phyloP scores from a whole-genome alignment of 345 rosid genomes.

The Bruguiera parviflora region DNA sequence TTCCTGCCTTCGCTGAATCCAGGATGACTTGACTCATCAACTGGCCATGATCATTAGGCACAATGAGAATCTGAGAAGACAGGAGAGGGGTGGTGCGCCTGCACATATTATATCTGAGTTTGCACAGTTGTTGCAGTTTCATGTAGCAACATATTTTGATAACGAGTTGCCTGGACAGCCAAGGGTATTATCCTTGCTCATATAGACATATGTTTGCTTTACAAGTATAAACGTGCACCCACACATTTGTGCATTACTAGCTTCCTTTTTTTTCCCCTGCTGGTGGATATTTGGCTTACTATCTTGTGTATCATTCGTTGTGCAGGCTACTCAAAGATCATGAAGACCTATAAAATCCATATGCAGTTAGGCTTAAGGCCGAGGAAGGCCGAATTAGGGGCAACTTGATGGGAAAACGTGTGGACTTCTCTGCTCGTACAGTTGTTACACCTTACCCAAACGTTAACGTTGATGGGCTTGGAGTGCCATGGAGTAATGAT shows the following conservation, averaged over 20 bases:
- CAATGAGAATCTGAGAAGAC: slow-evolving; percentile 81
- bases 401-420: slow-evolving; percentile 95
- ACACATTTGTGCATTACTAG: background rate
- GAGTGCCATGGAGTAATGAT: slow-evolving; percentile 98
- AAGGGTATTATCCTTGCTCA: slow-evolving; percentile 48
- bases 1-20: slow-evolving; percentile 26
- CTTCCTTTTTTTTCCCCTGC: no score
- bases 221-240: background rate
- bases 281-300: slow-evolving; percentile 3
- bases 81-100: slow-evolving; percentile 94
- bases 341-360: slow-evolving; percentile 97
- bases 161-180: slow-evolving; percentile 98
- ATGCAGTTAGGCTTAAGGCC: slow-evolving; percentile 91
- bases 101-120: slow-evolving; percentile 97
- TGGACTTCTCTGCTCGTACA: slow-evolving; percentile 98
- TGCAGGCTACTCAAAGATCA: slow-evolving; percentile 94
- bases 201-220: background rate
- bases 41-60: slow-evolving; percentile 90
- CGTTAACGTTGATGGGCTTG: slow-evolving; percentile 85
- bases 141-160: slow-evolving; percentile 91
- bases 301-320: slow-evolving; percentile 15
- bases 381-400: slow-evolving; percentile 97
- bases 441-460: slow-evolving; percentile 98
- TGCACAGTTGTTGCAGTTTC: slow-evolving; percentile 90
- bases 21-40: slow-evolving; percentile 98